Evolutionary conservation across 2,329 filamentous ascomycete species (phyloP), one percentile per base, ranked within the genome.

Genomic region (Albifimbria verrucaria): DNA sequence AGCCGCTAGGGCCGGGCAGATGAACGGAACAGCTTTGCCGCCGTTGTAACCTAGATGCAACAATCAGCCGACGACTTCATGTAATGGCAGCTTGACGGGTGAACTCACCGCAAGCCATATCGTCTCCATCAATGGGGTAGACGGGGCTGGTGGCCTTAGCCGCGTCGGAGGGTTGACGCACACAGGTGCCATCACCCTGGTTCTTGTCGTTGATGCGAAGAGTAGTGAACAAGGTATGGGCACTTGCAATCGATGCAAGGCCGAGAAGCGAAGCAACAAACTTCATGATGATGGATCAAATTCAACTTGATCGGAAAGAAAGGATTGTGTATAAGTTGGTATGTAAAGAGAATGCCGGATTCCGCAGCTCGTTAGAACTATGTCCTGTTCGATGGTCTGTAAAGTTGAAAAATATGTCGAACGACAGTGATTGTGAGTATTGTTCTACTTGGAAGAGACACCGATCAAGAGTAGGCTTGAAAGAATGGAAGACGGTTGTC

Each of bases 71-170:
- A 11, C 15, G 32, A 26, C 24, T 26, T 43, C 7, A 56, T 20
- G 32, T 20, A n/a, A 20, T 47, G 22, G 21, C 20, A 24, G 44
- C 12, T n/a, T n/a, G 44, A 25, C 11, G 23, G 48, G 7, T 1
- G 52, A 23, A n/a, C 79, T 55, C 76, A 87, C 87, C 88, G 65
- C 88, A 92, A 36, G 86, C 86, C 82, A 91, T 87, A 56, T 85
- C 83, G 24, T 78, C 67, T 59, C 81, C 83, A 15, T 70, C 66
- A 17, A 90, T 66, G 55, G 81, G 75, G 4, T 71, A 70, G 50
- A 91, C 76, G 24, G 87, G 88, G 32, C 67, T 68, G 5, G 80
- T 87, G 48, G 80, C 76, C 0, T 74, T 79, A 7, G 68, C 66
- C 3, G 75, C 70, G 51, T 82, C 72, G 41, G 70, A 74, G 51